Conservation (phyloP, 83 land plant species). For the Isoetes engelmannii region DNA sequence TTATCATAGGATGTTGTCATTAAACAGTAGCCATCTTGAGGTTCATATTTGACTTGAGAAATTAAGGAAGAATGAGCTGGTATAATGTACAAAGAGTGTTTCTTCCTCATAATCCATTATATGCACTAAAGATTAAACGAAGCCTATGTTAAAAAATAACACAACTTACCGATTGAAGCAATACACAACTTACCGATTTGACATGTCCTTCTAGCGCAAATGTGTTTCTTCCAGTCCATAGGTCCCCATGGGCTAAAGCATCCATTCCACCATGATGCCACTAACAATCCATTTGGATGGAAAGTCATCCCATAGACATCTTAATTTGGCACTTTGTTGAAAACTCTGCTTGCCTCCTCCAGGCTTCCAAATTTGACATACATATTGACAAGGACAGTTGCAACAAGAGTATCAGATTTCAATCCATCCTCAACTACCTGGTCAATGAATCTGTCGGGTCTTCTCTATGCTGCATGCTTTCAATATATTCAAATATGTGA, state of each 20-base stretch:
- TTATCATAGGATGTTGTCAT: slow-evolving; percentile 82
- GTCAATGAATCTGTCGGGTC: too few relatives aligned
- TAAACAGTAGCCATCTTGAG: slow-evolving; percentile 82
- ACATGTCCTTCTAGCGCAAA: slow-evolving; percentile 96
- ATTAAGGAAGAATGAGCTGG: slow-evolving; percentile 90
- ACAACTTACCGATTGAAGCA: too few relatives aligned
- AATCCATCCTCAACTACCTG: too few relatives aligned
- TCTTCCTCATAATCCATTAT: slow-evolving; percentile 32
- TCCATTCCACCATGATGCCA: slow-evolving; percentile 90
- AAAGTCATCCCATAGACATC: slow-evolving; percentile 87
- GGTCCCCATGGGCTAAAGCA: slow-evolving; percentile 93
- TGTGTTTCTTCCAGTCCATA: slow-evolving; percentile 89
- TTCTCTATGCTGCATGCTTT: too few relatives aligned
- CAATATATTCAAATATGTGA: too few relatives aligned
- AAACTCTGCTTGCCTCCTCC: too few relatives aligned
- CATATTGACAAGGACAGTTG: too few relatives aligned
- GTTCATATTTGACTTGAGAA: slow-evolving; percentile 96
- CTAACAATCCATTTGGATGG: slow-evolving; percentile 86
- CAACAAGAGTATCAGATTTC: too few relatives aligned
- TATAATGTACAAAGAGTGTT: slow-evolving; percentile 57
- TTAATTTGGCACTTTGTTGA: slow-evolving; percentile 96
- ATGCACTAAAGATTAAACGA: background rate
- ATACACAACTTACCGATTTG: slow-evolving; percentile 60
- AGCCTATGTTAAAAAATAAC: too few relatives aligned
- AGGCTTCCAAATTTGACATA: too few relatives aligned